Base-by-base conservation (phyloP, 306 rosid species). In the Lathyrus oleraceus region DNA sequence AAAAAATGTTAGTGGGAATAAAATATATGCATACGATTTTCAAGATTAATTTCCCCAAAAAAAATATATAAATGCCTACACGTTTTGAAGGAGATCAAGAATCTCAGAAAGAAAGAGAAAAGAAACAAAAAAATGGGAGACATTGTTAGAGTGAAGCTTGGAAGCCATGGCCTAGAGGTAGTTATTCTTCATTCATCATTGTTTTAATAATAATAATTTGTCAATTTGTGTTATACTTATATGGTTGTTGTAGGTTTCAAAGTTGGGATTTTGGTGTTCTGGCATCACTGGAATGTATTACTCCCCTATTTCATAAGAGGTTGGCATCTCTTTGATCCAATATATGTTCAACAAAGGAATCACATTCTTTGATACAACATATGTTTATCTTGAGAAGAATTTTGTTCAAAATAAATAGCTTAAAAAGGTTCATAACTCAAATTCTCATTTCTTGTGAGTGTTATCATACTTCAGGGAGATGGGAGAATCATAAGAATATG, bases 281-380 rank as follows among this genome's bases (percentile, higher is more conserved):
- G 85, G 96, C 9, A 81, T 89, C 0, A 32, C 78, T 4, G 91
- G 98, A 56, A 54, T 79, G 39, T 87, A 86, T 69, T 79, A 82
- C 20, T 78, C 56, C 30, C 82, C 93, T 38, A 47, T 92, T 59
- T 58, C 89, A 1, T 85, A 89, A 60, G 88, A 89, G 40, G 87
- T 52, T 76, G 91, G 81, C 10, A 79, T 86, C 44, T 81, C 87
- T 13, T 54, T 89, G 38, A 76, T 92, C 70, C 89, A 88, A 65
- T 17, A 85, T 12, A 89, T 96, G 0, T 92, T 88, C 81, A 77
- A 7, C 62, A 83, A 77, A 66, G 95, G 96, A 20, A 75, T 92
- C 67, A 92, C 96, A 2, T 92, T 92, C 78, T 92, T 87, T 65
- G 95, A 92, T 32, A 86, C 92, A 25, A 53, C 98, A 5, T 88